phyloP scores from a whole-genome alignment of 768 basidiomycete genomes.

The Lanmaoa rubissima region DNA sequence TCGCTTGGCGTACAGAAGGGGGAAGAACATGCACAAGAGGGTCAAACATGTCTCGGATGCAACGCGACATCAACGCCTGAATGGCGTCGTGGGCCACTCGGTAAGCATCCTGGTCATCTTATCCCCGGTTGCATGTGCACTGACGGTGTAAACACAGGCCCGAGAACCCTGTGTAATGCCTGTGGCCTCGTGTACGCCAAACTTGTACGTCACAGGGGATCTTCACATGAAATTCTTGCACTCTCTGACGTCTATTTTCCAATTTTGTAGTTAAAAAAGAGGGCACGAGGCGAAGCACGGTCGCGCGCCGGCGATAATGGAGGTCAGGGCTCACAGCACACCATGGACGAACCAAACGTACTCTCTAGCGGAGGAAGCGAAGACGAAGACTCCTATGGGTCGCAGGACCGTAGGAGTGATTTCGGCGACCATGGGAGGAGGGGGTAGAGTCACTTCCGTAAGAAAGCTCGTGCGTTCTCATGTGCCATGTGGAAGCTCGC shows the following conservation, averaged over 20 bases:
- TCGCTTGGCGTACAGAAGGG: constrained; percentile 27
- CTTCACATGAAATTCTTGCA: constrained; percentile 14
- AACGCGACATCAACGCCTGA: constrained; percentile 83
- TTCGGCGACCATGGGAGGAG: constrained; percentile 36
- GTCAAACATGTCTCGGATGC: constrained; percentile 79
- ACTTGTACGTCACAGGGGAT: constrained; percentile 53
- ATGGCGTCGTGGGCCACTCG: constrained; percentile 82
- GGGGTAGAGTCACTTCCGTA: constrained; percentile 25
- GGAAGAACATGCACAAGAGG: constrained; percentile 50
- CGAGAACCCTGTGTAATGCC: constrained; percentile 81
- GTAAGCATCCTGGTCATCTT: constrained; percentile 42
- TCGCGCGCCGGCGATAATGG: constrained; percentile 26
- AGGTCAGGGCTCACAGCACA: constrained; percentile 31
- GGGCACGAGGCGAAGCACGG: constrained; percentile 33
- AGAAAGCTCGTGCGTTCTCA: constrained; percentile 21
- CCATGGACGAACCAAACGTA: constrained; percentile 24
- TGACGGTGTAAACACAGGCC: constrained; percentile 48
- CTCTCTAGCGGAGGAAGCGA: constrained; percentile 34
- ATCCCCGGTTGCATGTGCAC: constrained; percentile 20
- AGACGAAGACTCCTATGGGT: constrained; percentile 34
- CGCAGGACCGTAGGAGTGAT: constrained; percentile 35
- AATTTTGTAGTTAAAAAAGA: constrained; percentile 31
- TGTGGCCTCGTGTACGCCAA: constrained; percentile 88
- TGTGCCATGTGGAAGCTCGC: constrained; percentile 12
- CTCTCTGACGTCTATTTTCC: constrained; percentile 23